Evolutionary conservation across 352 stramenopile genomes (phyloP).

Genomic region (Thalassiosira livingstoniorum): DNA sequence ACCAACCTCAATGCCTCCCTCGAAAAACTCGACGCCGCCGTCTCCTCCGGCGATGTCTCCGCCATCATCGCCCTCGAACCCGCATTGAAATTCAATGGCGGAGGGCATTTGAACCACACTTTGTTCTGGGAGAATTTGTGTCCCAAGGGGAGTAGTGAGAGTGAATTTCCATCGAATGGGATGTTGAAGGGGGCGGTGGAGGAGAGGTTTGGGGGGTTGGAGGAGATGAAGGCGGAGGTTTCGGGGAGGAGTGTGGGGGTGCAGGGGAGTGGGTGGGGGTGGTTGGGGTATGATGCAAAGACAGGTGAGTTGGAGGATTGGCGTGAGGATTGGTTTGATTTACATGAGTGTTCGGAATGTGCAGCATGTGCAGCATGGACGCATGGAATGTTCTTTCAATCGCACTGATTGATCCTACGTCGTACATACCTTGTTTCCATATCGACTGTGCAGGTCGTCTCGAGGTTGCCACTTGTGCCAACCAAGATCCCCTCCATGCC

Average conservation of each 20-base stretch:
- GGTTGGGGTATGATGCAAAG: slow-evolving; percentile 93
- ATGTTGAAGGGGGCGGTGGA: slow-evolving; percentile 91
- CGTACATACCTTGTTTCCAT: too few species aligned
- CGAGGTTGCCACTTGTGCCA: slow-evolving; percentile 90
- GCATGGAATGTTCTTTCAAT: too few species aligned
- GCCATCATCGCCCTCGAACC: slow-evolving; percentile 91
- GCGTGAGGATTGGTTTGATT: too few species aligned
- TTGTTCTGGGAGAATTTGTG: slow-evolving; percentile 98
- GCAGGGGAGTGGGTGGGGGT: slow-evolving; percentile 98
- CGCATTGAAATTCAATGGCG: slow-evolving; percentile 97
- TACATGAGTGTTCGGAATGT: too few species aligned
- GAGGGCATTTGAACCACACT: slow-evolving; percentile 98
- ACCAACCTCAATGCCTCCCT: slow-evolving; percentile 94
- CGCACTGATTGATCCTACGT: too few species aligned
- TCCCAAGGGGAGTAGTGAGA: slow-evolving; percentile 38
- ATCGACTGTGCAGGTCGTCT: slow-evolving; percentile 76
- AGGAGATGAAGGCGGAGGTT: slow-evolving; percentile 88
- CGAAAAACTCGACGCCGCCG: slow-evolving; percentile 93
- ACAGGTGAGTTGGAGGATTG: slow-evolving; percentile 53
- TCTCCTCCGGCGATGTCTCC: slow-evolving; percentile 87
- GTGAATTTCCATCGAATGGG: slow-evolving; percentile 71
- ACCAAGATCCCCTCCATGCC: slow-evolving; percentile 95
- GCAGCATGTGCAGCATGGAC: too few species aligned
- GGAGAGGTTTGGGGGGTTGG: slow-evolving; percentile 92
- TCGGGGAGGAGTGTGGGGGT: slow-evolving; percentile 90